phyloP scores from a whole-genome alignment of 306 rosid species.

The Urtica urens region DNA sequence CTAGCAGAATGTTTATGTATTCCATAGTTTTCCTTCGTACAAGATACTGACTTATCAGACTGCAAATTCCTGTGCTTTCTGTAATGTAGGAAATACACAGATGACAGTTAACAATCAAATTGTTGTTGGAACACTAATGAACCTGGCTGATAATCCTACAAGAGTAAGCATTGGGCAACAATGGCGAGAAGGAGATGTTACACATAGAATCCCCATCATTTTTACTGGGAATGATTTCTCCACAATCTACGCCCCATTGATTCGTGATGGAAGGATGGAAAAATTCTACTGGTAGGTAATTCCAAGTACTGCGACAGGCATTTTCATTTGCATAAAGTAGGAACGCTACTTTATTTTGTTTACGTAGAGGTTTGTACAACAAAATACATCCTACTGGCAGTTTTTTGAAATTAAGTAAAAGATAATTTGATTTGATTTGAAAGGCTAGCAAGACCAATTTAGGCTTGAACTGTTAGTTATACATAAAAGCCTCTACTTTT shows the following conservation, averaged over 20 bases:
- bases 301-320: too few relatives aligned
- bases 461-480: too few relatives aligned
- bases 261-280: conserved; percentile 99
- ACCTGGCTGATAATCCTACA: conserved; percentile 83
- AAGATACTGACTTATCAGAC: too few relatives aligned
- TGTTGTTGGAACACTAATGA: conserved; percentile 94
- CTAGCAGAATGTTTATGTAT: too few relatives aligned
- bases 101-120: conserved; percentile 98
- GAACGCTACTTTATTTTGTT: background rate
- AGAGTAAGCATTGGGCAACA: conserved; percentile 89
- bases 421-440: too few relatives aligned
- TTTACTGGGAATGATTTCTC: conserved; percentile 95
- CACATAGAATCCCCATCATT: conserved; percentile 79
- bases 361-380: background rate
- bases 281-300: conserved; percentile 78
- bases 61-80: too few relatives aligned
- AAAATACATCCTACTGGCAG: too few relatives aligned
- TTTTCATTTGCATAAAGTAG: conserved; percentile 3
- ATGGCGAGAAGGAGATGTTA: conserved; percentile 72
- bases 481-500: too few relatives aligned
- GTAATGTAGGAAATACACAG: conserved; percentile 77
- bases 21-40: too few relatives aligned
- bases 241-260: conserved; percentile 86
- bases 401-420: too few relatives aligned
- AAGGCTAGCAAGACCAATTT: too few relatives aligned